Conservation (phyloP, 441 rosid genomes). For the Corymbia calophylla region DNA sequence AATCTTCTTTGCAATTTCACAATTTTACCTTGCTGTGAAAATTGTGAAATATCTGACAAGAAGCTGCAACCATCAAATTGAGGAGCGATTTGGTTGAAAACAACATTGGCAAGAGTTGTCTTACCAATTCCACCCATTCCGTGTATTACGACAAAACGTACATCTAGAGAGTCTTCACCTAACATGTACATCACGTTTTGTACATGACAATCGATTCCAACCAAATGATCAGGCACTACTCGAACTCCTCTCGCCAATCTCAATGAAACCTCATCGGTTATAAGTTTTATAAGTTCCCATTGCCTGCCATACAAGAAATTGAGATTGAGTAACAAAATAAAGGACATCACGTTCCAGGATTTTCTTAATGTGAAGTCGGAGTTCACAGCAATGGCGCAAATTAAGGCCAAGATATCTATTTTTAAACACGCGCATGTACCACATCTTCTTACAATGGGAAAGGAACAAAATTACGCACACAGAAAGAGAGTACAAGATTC, state of each 20-base stretch:
- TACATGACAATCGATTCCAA: not conserved
- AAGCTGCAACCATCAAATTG: not conserved
- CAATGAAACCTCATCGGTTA: too few species aligned
- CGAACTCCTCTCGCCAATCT: not conserved
- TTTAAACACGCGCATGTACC: too few species aligned
- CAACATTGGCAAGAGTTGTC: not conserved
- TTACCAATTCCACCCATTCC: not conserved
- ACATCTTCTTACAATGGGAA: too few species aligned
- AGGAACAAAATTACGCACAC: not conserved
- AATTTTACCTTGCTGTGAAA: not conserved
- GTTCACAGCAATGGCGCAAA: too few species aligned
- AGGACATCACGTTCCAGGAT: not conserved
- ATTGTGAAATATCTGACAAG: not conserved
- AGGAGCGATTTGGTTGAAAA: not conserved
- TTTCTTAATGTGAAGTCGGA: too few species aligned
- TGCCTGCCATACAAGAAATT: not conserved
- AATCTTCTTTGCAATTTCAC: not conserved
- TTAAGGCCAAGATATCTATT: too few species aligned
- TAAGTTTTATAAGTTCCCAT: not conserved
- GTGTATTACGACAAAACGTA: not conserved
- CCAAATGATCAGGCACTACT: not conserved
- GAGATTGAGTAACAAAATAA: not conserved
- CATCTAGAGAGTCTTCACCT: not conserved
- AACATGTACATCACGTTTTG: not conserved
- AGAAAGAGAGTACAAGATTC: not conserved